phyloP scores from a whole-genome alignment of 2,329 filamentous ascomycete species.

The Penicillium janthinellum region DNA sequence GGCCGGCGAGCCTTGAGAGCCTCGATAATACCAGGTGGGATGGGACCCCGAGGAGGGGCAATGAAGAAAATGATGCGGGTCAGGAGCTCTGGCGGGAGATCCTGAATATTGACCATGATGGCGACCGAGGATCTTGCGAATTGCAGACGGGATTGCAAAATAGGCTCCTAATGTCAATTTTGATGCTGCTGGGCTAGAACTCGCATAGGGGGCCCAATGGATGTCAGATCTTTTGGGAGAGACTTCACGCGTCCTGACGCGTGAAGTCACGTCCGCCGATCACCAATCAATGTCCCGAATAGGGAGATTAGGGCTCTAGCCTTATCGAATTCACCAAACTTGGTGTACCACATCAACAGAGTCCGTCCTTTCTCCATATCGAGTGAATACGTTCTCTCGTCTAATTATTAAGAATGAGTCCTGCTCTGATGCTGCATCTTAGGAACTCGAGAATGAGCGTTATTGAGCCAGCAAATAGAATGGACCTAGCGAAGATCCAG shows the following conservation, averaged over 20 bases:
- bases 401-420: background rate
- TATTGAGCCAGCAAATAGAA: no score
- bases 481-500: no score
- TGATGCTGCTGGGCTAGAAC: no score
- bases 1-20: background rate
- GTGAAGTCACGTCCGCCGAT: background rate
- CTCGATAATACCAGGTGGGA: background rate
- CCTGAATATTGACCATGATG: background rate
- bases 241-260: background rate
- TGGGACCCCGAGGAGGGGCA: background rate
- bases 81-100: background rate
- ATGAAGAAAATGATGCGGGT: background rate
- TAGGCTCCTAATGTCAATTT: no score
- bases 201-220: background rate
- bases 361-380: background rate
- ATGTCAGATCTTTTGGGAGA: no score
- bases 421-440: background rate
- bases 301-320: background rate
- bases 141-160: no score
- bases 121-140: no score
- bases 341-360: background rate
- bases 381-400: background rate
- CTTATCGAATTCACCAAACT: background rate
- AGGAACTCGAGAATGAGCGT: no score
- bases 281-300: background rate